Evolutionary conservation across 306 rosid species (phyloP).

Genomic region (Sindora glabra): DNA sequence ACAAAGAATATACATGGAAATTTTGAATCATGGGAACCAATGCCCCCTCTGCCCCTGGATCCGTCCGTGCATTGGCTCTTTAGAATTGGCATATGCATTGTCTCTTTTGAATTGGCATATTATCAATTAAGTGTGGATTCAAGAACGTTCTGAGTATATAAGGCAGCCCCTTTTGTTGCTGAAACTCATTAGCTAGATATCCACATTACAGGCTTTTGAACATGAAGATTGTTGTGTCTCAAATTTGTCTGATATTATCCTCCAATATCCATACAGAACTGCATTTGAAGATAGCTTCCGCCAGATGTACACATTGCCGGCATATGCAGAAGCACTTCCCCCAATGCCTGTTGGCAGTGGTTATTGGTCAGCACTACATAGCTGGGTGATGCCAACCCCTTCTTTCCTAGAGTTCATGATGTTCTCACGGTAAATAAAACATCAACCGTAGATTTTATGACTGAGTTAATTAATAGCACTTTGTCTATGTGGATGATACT

Average conservation of each 20-base stretch:
- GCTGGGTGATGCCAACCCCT: slow-evolving; percentile 99
- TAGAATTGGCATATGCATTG: no score
- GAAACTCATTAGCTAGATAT: neutral
- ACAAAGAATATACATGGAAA: no score
- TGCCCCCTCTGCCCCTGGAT: no score
- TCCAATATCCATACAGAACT: slow-evolving; percentile 47
- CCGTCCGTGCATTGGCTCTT: no score
- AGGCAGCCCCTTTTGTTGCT: no score
- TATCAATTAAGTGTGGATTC: neutral
- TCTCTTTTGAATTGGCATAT: no score
- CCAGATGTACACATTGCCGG: slow-evolving; percentile 57
- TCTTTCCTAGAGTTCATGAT: slow-evolving; percentile 84
- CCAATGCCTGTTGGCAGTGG: slow-evolving; percentile 95
- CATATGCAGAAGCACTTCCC: slow-evolving; percentile 68
- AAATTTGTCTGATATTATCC: slow-evolving; percentile 5
- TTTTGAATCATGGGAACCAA: no score
- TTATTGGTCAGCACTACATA: slow-evolving; percentile 84
- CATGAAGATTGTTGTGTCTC: neutral
- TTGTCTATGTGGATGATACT: slow-evolving; percentile 4
- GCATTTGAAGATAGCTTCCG: slow-evolving; percentile 73
- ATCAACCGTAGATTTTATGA: neutral
- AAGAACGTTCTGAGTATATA: neutral
- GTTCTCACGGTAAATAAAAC: slow-evolving; percentile 70
- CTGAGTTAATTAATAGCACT: neutral
- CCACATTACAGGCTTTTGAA: neutral